A percentile compares a stretch with the other conserved stretches of the same genome.
Conservation (phyloP, 2,329 filamentous ascomycete genomes). For the Fusarium hostae region DNA sequence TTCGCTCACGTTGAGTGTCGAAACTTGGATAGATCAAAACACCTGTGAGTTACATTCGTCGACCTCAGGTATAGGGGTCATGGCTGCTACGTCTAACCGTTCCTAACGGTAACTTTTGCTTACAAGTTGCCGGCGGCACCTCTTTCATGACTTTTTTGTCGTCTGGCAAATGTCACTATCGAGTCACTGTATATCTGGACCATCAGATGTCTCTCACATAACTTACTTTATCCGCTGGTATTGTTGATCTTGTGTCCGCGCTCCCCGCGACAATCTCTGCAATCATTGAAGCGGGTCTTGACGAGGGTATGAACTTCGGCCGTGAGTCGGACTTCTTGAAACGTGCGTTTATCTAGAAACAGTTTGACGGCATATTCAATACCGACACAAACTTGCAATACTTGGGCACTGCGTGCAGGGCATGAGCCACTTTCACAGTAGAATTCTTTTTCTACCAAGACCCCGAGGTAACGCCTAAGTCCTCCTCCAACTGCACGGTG, state of each 20-base stretch:
- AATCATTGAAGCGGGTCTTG: too few species aligned
- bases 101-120: background rate
- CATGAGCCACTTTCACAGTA: background rate
- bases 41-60: background rate
- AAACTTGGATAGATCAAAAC: background rate
- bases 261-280: background rate
- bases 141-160: background rate
- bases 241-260: background rate
- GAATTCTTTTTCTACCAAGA: background rate
- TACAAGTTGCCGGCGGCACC: background rate
- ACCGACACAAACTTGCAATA: too few species aligned
- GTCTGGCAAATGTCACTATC: background rate
- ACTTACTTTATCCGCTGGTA: background rate
- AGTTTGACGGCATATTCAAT: too few species aligned
- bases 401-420: background rate
- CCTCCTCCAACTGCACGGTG: background rate
- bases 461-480: background rate
- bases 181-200: background rate
- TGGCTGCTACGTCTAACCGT: background rate
- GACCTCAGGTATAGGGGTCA: background rate
- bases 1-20: background rate
- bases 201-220: background rate
- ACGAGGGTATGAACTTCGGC: background rate
- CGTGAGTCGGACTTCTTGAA: background rate
- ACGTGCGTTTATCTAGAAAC: too few species aligned